A percentile compares a stretch with the other conserved stretches of the same genome.
Evolutionary conservation across 495 filamentous ascomycete genomes (phyloP).

Genomic region (Glonium stellatum): DNA sequence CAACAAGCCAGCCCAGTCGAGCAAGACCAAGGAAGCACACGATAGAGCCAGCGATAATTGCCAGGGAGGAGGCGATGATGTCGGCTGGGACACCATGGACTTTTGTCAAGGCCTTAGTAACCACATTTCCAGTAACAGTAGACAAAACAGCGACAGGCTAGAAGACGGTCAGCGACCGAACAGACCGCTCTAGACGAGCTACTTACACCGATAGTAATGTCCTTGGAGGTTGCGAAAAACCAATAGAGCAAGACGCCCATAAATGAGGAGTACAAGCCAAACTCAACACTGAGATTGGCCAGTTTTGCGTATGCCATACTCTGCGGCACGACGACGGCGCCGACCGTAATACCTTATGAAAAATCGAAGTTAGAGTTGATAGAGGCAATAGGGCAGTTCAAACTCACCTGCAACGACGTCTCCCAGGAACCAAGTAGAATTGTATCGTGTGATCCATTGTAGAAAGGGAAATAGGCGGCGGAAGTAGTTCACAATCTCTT

Average conservation of each 20-base stretch:
- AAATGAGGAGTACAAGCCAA: constrained; percentile 92
- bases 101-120: constrained; percentile 49
- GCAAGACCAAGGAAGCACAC: constrained; percentile 73
- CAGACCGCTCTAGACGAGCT: background rate
- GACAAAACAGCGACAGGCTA: constrained; percentile 96
- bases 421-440: constrained; percentile 76
- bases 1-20: constrained; percentile 85
- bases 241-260: constrained; percentile 96
- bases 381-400: background rate
- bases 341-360: constrained; percentile 75
- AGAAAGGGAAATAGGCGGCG: constrained; percentile 70
- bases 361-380: background rate
- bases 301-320: constrained; percentile 94
- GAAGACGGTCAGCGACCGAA: constrained; percentile 13
- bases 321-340: constrained; percentile 91
- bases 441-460: constrained; percentile 80
- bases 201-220: constrained; percentile 96
- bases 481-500: constrained; percentile 52
- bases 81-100: constrained; percentile 53
- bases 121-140: constrained; percentile 75
- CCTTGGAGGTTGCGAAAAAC: constrained; percentile 98
- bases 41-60: constrained; percentile 75
- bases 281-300: constrained; percentile 70
- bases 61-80: constrained; percentile 70
- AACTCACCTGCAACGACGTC: constrained; percentile 77